phyloP scores from a whole-genome alignment of 495 filamentous ascomycete genomes.

The Sabuloglossum arenarium region DNA sequence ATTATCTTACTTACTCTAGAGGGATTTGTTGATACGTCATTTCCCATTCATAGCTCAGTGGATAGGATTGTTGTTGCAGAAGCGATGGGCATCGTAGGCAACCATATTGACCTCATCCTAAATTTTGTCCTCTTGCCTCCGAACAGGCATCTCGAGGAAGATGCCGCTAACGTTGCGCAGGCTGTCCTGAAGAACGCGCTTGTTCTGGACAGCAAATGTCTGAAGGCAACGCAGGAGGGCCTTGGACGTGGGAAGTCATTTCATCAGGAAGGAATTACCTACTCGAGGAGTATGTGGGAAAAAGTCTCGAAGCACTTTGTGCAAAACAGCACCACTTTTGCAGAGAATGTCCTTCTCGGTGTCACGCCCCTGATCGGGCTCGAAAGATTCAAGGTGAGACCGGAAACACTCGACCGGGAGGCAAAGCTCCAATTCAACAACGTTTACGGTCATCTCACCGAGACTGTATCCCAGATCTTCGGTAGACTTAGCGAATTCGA shows the following conservation, averaged over 20 bases:
- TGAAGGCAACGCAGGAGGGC: conserved; percentile 48
- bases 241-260: conserved; percentile 35
- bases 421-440: conserved; percentile 50
- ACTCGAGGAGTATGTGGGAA: conserved; percentile 55
- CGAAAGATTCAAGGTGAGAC: conserved; percentile 41
- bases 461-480: conserved; percentile 48
- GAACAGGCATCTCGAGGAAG: neutral
- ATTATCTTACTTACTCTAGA: conserved; percentile 29
- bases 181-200: conserved; percentile 51
- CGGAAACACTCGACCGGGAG: conserved; percentile 24
- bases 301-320: conserved; percentile 46
- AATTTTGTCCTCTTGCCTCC: conserved; percentile 13
- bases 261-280: conserved; percentile 43
- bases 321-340: conserved; percentile 39
- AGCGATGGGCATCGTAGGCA: conserved; percentile 28
- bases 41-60: conserved; percentile 24
- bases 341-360: conserved; percentile 48
- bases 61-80: conserved; percentile 31
- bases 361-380: conserved; percentile 45
- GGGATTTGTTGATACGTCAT: conserved; percentile 29
- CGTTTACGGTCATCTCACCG: conserved; percentile 44
- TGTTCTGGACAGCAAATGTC: conserved; percentile 51
- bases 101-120: conserved; percentile 25
- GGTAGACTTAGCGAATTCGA: conserved; percentile 57
- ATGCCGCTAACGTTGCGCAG: conserved; percentile 26